These are phyloP conservation scores for Penicillium sp. DNA, from an alignment of 2,329 filamentous ascomycete genomes.

Conservation along the genomic window DNA sequence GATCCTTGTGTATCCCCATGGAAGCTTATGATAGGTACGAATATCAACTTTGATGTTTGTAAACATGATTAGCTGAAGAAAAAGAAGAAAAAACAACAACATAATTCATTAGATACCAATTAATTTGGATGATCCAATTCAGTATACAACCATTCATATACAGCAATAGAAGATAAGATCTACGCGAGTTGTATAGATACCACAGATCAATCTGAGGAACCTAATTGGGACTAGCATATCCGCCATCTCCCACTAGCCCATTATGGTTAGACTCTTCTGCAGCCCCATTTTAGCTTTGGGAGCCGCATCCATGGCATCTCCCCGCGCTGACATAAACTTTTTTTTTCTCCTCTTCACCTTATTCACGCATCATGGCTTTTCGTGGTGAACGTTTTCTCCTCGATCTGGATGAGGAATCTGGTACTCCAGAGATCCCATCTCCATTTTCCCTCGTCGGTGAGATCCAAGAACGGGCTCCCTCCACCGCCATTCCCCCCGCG, in stretches of 20 bases:
- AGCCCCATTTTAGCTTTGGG: constrained; percentile 37
- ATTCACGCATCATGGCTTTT: constrained; percentile 45
- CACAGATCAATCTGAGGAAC: constrained; percentile 19
- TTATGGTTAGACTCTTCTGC: constrained; percentile 15
- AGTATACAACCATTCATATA: background rate
- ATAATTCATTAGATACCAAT: no score
- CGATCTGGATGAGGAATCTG: constrained; percentile 53
- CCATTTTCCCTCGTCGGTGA: constrained; percentile 61
- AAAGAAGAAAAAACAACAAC: no score
- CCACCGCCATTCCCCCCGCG: constrained; percentile 40
- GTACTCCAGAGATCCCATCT: constrained; percentile 16
- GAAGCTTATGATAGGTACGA: background rate
- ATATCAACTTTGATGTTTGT: background rate
- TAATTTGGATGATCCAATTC: background rate
- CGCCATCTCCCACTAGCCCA: constrained; percentile 22
- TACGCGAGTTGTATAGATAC: constrained; percentile 13
- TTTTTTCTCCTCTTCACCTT: constrained; percentile 7
- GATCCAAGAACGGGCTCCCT: constrained; percentile 70
- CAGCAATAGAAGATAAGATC: background rate
- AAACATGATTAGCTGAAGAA: background rate
- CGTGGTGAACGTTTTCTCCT: constrained; percentile 61
- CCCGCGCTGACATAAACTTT: constrained; percentile 27
- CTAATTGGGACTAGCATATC: constrained; percentile 19
- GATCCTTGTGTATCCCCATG: background rate
- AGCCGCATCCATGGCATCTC: constrained; percentile 32